phyloP scores from a whole-genome alignment of 2,329 filamentous ascomycete species.

The Trichophyton mentagrophytes region DNA sequence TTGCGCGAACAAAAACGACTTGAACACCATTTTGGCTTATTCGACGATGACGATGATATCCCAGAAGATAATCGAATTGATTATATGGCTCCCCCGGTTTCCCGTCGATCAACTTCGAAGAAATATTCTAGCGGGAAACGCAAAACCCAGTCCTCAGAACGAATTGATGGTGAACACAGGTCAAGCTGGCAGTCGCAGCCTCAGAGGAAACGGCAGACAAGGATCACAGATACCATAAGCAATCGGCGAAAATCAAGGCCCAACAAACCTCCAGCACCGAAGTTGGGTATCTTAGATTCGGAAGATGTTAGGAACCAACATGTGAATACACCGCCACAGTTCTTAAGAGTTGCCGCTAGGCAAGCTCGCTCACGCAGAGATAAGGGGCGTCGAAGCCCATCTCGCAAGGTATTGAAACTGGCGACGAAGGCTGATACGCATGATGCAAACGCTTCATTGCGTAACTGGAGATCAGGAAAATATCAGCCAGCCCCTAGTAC shows the following conservation, averaged over 20 bases:
- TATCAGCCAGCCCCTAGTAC: constrained; percentile 16
- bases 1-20: background rate
- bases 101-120: constrained; percentile 17
- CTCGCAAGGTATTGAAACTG: constrained; percentile 40
- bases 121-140: constrained; percentile 9
- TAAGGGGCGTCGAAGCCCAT: constrained; percentile 40
- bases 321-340: constrained; percentile 35
- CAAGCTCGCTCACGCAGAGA: constrained; percentile 37
- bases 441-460: constrained; percentile 40
- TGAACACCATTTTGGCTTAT: background rate
- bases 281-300: constrained; percentile 42
- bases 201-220: constrained; percentile 23
- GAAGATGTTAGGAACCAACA: constrained; percentile 22
- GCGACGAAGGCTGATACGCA: constrained; percentile 41
- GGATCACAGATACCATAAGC: constrained; percentile 24
- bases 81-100: constrained; percentile 26
- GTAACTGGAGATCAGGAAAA: constrained; percentile 39
- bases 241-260: constrained; percentile 15
- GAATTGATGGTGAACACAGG: constrained; percentile 4
- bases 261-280: constrained; percentile 17
- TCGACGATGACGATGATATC: constrained; percentile 23
- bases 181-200: constrained; percentile 4
- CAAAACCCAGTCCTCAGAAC: background rate
- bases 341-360: constrained; percentile 44
- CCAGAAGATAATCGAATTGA: constrained; percentile 33